These are phyloP conservation scores for Teratosphaeria destructans DNA, from an alignment of 2,329 filamentous ascomycete genomes.

Conservation along the genomic window DNA sequence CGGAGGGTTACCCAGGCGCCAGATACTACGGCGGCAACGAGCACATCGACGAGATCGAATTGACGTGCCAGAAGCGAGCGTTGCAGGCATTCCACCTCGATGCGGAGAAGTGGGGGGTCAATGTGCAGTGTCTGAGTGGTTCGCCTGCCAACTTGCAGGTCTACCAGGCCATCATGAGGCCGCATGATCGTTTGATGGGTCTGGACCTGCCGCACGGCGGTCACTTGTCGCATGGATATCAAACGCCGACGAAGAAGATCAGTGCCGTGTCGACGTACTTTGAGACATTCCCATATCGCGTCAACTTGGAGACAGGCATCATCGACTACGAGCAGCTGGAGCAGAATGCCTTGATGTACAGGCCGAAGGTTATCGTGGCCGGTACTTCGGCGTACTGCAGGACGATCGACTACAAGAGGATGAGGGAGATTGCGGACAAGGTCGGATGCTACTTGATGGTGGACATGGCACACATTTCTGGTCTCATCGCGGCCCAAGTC, in stretches of 20 bases:
- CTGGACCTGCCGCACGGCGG: conserved; percentile 93
- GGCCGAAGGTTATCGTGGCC: conserved; percentile 90
- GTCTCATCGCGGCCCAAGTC: conserved; percentile 83
- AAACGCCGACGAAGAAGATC: conserved; percentile 74
- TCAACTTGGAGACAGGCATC: conserved; percentile 79
- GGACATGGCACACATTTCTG: conserved; percentile 98
- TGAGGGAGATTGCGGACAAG: conserved; percentile 90
- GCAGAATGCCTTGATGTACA: conserved; percentile 82
- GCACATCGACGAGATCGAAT: conserved; percentile 94
- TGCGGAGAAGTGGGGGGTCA: conserved; percentile 89
- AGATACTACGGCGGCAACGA: conserved; percentile 99
- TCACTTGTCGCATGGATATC: conserved; percentile 93
- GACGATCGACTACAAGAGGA: conserved; percentile 89
- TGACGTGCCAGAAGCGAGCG: conserved; percentile 87
- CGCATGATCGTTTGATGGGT: conserved; percentile 93
- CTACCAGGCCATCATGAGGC: conserved; percentile 84
- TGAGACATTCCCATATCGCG: conserved; percentile 93
- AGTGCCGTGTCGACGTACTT: conserved; percentile 98
- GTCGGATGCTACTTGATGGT: conserved; percentile 91
- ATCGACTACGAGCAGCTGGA: conserved; percentile 94
- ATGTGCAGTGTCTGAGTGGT: conserved; percentile 86
- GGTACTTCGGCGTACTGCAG: conserved; percentile 98
- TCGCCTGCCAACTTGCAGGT: conserved; percentile 68
- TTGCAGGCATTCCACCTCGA: conserved; percentile 84
- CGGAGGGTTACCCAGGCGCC: conserved; percentile 93